Percentiles rank a stretch among this genome's conserved stretches.
phyloP scores from a whole-genome alignment of 1,284 basidiomycete genomes.

The Marasmius fiardii region DNA sequence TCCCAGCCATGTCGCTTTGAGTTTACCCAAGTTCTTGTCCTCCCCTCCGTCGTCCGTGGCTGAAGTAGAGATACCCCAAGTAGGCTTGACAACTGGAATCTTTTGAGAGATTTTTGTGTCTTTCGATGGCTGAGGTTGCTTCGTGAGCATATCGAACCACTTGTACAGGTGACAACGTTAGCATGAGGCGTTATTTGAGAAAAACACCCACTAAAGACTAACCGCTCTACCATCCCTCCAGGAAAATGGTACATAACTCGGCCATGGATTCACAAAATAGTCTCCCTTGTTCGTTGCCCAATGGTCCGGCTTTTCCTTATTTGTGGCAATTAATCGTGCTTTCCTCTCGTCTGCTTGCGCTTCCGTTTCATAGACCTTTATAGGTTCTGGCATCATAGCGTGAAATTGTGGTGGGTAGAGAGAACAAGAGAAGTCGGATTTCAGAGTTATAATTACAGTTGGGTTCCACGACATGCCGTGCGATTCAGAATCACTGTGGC shows the following conservation, averaged over 20 bases:
- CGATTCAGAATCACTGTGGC: no score
- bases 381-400: constrained; percentile 11
- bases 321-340: background rate
- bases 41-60: constrained; percentile 8
- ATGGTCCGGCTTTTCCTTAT: background rate
- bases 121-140: background rate
- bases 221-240: background rate
- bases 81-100: constrained; percentile 25
- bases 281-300: background rate
- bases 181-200: background rate
- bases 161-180: background rate
- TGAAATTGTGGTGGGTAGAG: no score
- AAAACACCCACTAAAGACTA: background rate
- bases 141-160: background rate
- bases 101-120: background rate
- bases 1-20: constrained; percentile 73
- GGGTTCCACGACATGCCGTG: no score
- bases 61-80: constrained; percentile 28
- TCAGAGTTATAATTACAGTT: no score
- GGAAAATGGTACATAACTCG: background rate
- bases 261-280: background rate
- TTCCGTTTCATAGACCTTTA: background rate
- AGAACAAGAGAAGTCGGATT: no score
- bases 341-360: background rate
- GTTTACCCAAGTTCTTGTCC: constrained; percentile 25